Base-by-base conservation (phyloP, 2,329 filamentous ascomycete species). In the Penicillium sp. region DNA sequence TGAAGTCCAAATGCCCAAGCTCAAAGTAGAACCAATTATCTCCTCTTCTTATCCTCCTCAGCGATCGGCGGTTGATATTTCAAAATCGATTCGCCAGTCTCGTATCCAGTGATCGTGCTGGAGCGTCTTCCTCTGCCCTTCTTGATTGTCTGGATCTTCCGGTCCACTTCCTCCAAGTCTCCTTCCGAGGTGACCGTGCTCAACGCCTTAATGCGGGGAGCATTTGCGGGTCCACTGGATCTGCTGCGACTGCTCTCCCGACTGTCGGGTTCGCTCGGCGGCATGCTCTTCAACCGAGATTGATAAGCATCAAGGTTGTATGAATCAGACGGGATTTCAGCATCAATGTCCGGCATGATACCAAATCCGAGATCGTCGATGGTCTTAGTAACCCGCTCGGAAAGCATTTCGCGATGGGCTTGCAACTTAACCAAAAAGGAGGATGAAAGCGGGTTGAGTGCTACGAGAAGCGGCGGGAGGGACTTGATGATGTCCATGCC, bases 401-500 rank as follows among this genome's bases (percentile, higher is more conserved):
- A 90, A 46, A 97, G 83, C 61, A 88, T 83, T 33, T 85, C 87
- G 52, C 93, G 86, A 57, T 85, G 82, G 62, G 84, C 78, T 58
- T 91, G 86, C 52, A 97, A 83, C 63, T 88, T 88, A 61, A 89
- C 83, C 47, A 98, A 86, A 61, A 88, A 91, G 76, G 92, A 95
- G 71, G 86, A 89, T 2, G 90, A 92, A 5, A 87, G 85, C 3
- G 93, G 93, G 67, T 89, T 88, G 66, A 97, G 83, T 63, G 91
- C 93, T 43, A 96, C 82, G 39, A 96, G 80, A 11, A 98, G 84
- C 8, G 93, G 93, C 10, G 91, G 85, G 14, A 98, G 83, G 1
- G 92, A 96, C 77, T 97, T 97, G 79, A 93, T 81, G 53, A 98
- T 96, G 72, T 98, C 93, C 92, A 98, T 96, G 50, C 92, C 93